Evolutionary conservation across 257 asterid genomes (phyloP).

Genomic region (Solanum etuberosum): DNA sequence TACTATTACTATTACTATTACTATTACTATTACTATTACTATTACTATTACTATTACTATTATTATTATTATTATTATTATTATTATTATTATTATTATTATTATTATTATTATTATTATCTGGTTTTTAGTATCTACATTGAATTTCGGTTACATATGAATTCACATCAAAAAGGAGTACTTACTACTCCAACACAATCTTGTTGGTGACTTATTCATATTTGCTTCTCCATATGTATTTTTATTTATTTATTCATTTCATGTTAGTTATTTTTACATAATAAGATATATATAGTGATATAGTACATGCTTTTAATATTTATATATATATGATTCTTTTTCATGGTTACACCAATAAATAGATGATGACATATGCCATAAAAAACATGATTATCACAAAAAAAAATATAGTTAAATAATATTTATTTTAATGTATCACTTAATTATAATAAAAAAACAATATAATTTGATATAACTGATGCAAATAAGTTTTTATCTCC

Average conservation of each 20-base stretch:
- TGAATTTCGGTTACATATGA: too few species aligned
- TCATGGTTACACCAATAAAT: too few species aligned
- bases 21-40: too few species aligned
- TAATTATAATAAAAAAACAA: neutral
- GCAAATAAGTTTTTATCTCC: neutral
- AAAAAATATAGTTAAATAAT: neutral
- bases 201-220: neutral
- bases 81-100: too few species aligned
- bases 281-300: neutral
- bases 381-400: neutral
- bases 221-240: neutral
- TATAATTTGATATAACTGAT: neutral
- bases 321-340: neutral
- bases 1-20: too few species aligned
- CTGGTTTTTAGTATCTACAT: too few species aligned
- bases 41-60: too few species aligned
- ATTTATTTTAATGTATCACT: neutral
- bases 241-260: neutral
- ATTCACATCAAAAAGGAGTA: too few species aligned
- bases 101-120: too few species aligned
- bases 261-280: neutral
- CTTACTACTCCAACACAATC: too few species aligned
- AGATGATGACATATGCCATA: too few species aligned
- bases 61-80: too few species aligned
- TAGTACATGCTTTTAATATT: neutral